These are phyloP conservation scores for Hyphopichia burtonii DNA, from an alignment of 1,139 yeast genomes.

Conservation along the genomic window DNA sequence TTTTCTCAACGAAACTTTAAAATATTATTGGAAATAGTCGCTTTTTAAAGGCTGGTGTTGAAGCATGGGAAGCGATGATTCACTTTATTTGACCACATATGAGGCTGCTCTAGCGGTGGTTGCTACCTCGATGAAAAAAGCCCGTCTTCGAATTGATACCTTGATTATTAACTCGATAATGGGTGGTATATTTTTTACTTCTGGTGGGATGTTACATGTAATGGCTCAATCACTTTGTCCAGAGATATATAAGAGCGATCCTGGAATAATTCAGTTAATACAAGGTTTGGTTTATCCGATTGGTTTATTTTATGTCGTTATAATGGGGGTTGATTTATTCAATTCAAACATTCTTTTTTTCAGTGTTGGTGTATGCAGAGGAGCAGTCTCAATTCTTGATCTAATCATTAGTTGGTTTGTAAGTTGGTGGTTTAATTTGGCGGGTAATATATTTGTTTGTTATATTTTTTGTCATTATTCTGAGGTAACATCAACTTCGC, in stretches of 20 bases:
- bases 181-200: conserved; percentile 68
- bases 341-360: conserved; percentile 72
- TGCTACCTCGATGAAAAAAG: conserved; percentile 80
- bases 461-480: conserved; percentile 61
- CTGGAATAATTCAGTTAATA: conserved; percentile 52
- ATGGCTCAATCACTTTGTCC: conserved; percentile 54
- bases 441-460: conserved; percentile 61
- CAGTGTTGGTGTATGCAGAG: conserved; percentile 62
- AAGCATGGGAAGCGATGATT: conserved; percentile 38
- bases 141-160: conserved; percentile 60
- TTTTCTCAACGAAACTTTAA: too few species aligned
- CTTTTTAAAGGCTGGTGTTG: too few species aligned
- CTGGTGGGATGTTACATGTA: conserved; percentile 73
- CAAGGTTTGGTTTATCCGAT: conserved; percentile 65
- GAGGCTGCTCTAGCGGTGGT: conserved; percentile 81
- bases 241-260: conserved; percentile 37
- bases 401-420: conserved; percentile 65
- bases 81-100: conserved; percentile 65
- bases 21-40: too few species aligned
- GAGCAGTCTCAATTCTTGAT: conserved; percentile 66
- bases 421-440: conserved; percentile 66
- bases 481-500: conserved; percentile 38
- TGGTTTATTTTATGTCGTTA: conserved; percentile 70
- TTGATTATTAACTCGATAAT: conserved; percentile 59
- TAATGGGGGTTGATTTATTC: conserved; percentile 71